phyloP scores from a whole-genome alignment of 108 stramenopile species.

The Poteriospumella lacustris region DNA sequence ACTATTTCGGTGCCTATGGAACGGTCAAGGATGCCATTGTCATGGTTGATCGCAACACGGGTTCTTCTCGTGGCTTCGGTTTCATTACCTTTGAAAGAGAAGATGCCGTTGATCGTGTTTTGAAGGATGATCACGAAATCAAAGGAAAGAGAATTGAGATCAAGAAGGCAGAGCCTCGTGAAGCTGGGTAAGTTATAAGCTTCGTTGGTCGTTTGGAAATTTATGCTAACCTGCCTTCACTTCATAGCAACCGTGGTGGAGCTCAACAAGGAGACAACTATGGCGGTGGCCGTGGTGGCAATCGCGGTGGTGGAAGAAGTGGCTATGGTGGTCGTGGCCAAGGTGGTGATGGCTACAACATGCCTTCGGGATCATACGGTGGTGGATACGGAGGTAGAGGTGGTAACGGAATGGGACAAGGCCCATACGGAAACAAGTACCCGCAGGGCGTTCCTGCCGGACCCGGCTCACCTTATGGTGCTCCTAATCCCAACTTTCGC shows the following conservation, averaged over 20 bases:
- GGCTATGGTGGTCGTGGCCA: background rate
- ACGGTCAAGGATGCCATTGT: constrained; percentile 17
- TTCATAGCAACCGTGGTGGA: too few species aligned
- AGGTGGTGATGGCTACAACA: background rate
- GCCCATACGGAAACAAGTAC: too few species aligned
- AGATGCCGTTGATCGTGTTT: background rate
- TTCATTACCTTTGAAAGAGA: constrained; percentile 33
- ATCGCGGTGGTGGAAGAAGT: background rate
- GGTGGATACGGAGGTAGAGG: background rate
- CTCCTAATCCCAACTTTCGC: background rate
- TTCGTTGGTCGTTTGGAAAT: too few species aligned
- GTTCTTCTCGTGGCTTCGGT: constrained; percentile 29
- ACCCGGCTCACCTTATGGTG: background rate
- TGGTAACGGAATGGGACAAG: background rate
- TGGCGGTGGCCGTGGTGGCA: constrained; percentile 11
- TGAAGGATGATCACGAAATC: constrained; percentile 11
- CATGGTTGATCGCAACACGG: constrained; percentile 29
- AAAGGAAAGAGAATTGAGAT: constrained; percentile 20
- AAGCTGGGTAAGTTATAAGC: background rate
- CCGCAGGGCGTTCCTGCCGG: background rate
- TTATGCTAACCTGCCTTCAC: too few species aligned
- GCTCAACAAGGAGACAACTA: too few species aligned
- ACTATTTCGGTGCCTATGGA: constrained; percentile 38
- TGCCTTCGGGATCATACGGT: background rate
- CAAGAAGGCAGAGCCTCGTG: constrained; percentile 22